These are phyloP conservation scores for Trichomonas vaginalis DNA, from an alignment of 208 protist genomes.

Conservation along the genomic window DNA sequence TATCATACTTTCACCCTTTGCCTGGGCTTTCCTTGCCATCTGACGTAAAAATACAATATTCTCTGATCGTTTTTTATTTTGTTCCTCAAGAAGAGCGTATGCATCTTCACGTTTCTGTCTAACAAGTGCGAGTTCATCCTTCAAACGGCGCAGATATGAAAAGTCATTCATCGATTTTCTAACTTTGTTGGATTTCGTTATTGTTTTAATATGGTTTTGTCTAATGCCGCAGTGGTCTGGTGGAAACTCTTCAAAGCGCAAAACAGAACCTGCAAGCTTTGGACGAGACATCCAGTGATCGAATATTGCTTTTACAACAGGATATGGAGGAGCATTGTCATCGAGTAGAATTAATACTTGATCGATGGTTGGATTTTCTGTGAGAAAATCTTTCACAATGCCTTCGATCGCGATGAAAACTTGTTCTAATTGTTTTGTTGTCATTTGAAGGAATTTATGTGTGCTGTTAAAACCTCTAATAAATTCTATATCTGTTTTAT, in stretches of 20 bases:
- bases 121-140: background rate
- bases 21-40: background rate
- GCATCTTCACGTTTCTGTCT: background rate
- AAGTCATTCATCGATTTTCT: background rate
- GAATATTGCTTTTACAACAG: background rate
- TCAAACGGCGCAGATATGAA: background rate
- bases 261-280: background rate
- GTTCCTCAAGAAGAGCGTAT: background rate
- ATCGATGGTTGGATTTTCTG: background rate
- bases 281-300: background rate
- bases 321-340: background rate
- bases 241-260: background rate
- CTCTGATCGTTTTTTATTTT: background rate
- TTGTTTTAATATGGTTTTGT: background rate
- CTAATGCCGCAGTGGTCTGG: background rate
- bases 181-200: background rate
- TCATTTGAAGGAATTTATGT: slow-evolving; percentile 7
- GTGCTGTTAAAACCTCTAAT: background rate
- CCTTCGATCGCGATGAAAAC: background rate
- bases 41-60: background rate
- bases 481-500: background rate
- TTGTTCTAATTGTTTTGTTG: background rate
- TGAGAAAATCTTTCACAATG: background rate
- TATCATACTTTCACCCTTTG: background rate
- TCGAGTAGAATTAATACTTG: background rate